Evolutionary conservation across 257 asterid genomes (phyloP).

Genomic region (Pogostemon cablin): DNA sequence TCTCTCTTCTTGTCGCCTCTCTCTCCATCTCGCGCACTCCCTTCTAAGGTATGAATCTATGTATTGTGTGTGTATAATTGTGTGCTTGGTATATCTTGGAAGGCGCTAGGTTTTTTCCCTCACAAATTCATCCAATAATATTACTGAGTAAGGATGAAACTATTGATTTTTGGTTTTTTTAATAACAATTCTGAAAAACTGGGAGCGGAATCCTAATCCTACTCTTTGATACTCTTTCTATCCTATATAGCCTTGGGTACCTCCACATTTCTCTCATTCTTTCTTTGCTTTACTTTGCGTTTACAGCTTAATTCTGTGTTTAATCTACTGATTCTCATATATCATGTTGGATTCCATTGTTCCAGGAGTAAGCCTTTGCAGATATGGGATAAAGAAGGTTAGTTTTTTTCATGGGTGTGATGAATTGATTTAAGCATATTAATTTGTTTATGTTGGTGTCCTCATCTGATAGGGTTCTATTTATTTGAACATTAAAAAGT

Average conservation of each 20-base stretch:
- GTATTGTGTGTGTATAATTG: neutral
- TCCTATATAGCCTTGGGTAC: conserved; percentile 95
- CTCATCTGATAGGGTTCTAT: neutral
- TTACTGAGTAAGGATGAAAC: neutral
- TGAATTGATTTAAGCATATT: conserved; percentile 11
- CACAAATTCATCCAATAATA: conserved; percentile 1
- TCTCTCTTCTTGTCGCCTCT: neutral
- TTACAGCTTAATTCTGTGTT: neutral
- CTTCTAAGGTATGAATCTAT: neutral
- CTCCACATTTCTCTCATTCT: conserved; percentile 20
- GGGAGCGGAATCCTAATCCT: conserved; percentile 10
- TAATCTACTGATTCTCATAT: neutral
- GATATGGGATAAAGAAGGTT: conserved; percentile 99
- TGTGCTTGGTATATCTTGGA: neutral
- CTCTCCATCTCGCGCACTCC: neutral
- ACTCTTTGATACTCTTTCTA: conserved; percentile 46
- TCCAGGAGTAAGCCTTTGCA: conserved; percentile 97
- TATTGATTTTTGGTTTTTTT: neutral
- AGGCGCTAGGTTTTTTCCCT: conserved; percentile 13
- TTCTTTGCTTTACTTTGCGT: neutral
- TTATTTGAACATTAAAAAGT: neutral
- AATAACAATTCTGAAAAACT: neutral
- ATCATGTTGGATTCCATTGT: conserved; percentile 3
- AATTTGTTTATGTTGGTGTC: conserved; percentile 8
- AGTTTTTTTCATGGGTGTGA: neutral